phyloP scores from a whole-genome alignment of 1,284 basidiomycete species.

The Sphagnurus paluster region DNA sequence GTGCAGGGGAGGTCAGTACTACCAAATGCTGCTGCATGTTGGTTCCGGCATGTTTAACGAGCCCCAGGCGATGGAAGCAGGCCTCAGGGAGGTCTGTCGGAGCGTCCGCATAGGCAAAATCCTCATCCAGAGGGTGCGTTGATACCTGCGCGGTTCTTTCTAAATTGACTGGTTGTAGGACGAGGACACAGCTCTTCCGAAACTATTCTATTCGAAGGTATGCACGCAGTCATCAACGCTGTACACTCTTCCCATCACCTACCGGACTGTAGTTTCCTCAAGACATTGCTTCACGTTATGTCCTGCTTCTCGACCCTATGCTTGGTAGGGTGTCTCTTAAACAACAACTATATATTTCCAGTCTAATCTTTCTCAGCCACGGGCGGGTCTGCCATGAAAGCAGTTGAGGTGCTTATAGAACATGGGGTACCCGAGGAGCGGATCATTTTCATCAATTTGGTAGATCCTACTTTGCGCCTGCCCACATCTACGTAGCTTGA shows the following conservation, averaged over 20 bases:
- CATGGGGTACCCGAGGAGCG: slow-evolving; percentile 87
- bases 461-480: slow-evolving; percentile 33
- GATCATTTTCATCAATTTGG: slow-evolving; percentile 97
- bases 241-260: not conserved
- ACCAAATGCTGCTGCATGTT: slow-evolving; percentile 1
- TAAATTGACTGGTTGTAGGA: slow-evolving; percentile 60
- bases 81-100: slow-evolving; percentile 91
- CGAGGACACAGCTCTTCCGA: slow-evolving; percentile 88
- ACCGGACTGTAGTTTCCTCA: slow-evolving; percentile 74
- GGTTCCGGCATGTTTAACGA: slow-evolving; percentile 3
- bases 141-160: not conserved
- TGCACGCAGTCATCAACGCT: not conserved
- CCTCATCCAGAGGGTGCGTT: slow-evolving; percentile 82
- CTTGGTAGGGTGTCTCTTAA: slow-evolving; percentile 65
- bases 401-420: slow-evolving; percentile 90
- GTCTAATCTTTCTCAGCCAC: slow-evolving; percentile 62
- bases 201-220: slow-evolving; percentile 88
- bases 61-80: slow-evolving; percentile 87
- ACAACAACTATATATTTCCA: not conserved
- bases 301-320: slow-evolving; percentile 97
- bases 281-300: slow-evolving; percentile 91
- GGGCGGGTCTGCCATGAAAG: slow-evolving; percentile 97
- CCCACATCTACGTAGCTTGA: not conserved
- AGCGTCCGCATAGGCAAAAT: slow-evolving; percentile 92
- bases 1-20: slow-evolving; percentile 78